Evolutionary conservation across 1,139 yeast species (phyloP).

Genomic region (Ogataea hybrid): DNA sequence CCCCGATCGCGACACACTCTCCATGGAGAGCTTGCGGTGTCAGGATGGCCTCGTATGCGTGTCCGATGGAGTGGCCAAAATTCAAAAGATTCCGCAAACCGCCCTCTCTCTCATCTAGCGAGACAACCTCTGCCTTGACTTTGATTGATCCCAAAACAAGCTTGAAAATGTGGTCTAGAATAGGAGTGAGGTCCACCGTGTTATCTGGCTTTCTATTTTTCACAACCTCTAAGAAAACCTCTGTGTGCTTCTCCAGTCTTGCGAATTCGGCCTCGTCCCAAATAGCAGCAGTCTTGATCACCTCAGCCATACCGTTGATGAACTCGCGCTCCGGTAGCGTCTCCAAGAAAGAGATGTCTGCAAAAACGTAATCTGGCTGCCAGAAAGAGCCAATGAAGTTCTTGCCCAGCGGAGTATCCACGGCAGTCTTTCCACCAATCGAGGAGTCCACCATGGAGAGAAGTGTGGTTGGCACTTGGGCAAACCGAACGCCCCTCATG

Average conservation of each 20-base stretch:
- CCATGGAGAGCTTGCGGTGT: conserved; percentile 98
- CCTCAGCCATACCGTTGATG: conserved; percentile 98
- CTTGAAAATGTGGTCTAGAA: conserved; percentile 70
- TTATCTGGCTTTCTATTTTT: conserved; percentile 40
- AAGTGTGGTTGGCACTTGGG: conserved; percentile 91
- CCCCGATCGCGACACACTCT: conserved; percentile 95
- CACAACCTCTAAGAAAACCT: conserved; percentile 62
- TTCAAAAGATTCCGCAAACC: conserved; percentile 89
- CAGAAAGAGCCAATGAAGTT: conserved; percentile 97
- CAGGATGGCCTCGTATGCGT: conserved; percentile 94
- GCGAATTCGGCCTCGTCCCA: conserved; percentile 91
- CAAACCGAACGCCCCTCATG: conserved; percentile 96
- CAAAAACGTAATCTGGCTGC: conserved; percentile 90
- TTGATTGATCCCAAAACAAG: conserved; percentile 83
- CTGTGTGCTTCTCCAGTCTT: conserved; percentile 76
- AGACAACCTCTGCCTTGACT: conserved; percentile 93
- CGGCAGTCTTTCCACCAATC: conserved; percentile 98
- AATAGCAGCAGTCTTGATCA: conserved; percentile 96
- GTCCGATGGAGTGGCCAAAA: conserved; percentile 98
- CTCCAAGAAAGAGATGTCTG: conserved; percentile 82
- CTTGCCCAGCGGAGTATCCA: conserved; percentile 96
- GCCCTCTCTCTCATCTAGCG: conserved; percentile 93
- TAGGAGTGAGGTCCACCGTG: conserved; percentile 56
- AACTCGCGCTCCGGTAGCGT: conserved; percentile 92
- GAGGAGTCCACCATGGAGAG: conserved; percentile 98